Conservation (phyloP, 106 monocot genomes). For the Phalaenopsis equestris region DNA sequence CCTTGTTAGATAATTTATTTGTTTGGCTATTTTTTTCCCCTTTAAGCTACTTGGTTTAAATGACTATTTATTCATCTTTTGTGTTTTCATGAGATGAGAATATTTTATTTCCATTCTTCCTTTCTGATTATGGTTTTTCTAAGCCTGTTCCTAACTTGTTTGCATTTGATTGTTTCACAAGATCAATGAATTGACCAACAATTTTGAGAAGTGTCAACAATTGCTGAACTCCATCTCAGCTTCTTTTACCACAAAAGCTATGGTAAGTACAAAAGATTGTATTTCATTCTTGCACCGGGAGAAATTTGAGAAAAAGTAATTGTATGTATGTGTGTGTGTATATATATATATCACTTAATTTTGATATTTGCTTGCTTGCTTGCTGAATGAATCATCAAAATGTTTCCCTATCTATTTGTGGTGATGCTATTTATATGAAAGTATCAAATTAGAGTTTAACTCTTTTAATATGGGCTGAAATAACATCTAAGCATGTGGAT, state of each 20-base stretch:
- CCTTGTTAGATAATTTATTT: neutral
- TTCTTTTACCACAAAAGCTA: conserved; percentile 34
- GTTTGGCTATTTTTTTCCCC: neutral
- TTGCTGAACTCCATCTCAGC: conserved; percentile 60
- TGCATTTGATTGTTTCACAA: conserved; percentile 10
- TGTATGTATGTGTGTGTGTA: too few species aligned
- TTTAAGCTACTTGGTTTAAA: neutral
- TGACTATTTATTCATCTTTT: neutral
- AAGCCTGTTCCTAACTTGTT: neutral
- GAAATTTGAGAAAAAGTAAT: too few species aligned
- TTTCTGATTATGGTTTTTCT: neutral
- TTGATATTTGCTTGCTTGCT: too few species aligned
- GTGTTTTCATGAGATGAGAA: neutral
- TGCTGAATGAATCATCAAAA: too few species aligned
- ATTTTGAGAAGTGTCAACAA: conserved; percentile 72
- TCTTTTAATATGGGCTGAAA: too few species aligned
- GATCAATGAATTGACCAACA: conserved; percentile 51
- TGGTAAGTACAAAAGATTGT: conserved; percentile 33
- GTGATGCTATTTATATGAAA: too few species aligned
- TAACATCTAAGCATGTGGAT: too few species aligned
- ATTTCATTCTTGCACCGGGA: neutral
- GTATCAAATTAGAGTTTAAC: too few species aligned
- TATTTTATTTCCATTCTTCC: neutral
- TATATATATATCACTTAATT: too few species aligned
- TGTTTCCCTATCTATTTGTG: too few species aligned